Conservation (phyloP, 2,329 filamentous ascomycete genomes). For the Fusarium nisikadoi region DNA sequence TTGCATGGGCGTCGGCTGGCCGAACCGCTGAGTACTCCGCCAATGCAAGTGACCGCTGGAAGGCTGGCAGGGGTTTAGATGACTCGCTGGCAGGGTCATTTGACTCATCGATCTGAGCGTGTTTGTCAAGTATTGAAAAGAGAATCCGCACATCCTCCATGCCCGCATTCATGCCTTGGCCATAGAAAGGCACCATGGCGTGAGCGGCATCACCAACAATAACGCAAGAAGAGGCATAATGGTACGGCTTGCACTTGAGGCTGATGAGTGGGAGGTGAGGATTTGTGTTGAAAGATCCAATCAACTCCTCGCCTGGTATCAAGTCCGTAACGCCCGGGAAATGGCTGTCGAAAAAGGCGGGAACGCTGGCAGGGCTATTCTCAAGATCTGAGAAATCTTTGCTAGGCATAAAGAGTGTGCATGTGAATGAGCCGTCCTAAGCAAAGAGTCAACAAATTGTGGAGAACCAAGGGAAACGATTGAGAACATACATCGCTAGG, state of each 20-base stretch:
- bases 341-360: conserved; percentile 80
- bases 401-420: conserved; percentile 88
- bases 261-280: conserved; percentile 93
- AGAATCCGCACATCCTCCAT: conserved; percentile 93
- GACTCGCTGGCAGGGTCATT: conserved; percentile 53
- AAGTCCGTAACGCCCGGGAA: conserved; percentile 87
- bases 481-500: conserved; percentile 68
- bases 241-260: conserved; percentile 92
- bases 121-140: conserved; percentile 81
- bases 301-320: conserved; percentile 74
- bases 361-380: conserved; percentile 66
- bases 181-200: conserved; percentile 98
- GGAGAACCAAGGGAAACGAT: background rate
- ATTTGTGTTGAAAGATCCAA: conserved; percentile 80
- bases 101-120: conserved; percentile 60
- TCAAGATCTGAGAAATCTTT: conserved; percentile 76
- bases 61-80: conserved; percentile 56
- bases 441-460: conserved; percentile 12
- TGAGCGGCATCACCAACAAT: conserved; percentile 95
- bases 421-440: conserved; percentile 90
- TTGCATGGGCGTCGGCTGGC: conserved; percentile 82
- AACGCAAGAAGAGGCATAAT: conserved; percentile 79
- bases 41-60: conserved; percentile 73
- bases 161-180: conserved; percentile 97
- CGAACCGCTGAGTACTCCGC: conserved; percentile 79